Evolutionary conservation across 148 eudicot genomes (phyloP), one percentile per base, ranked within the genome.

Genomic region (Simmondsia chinensis): DNA sequence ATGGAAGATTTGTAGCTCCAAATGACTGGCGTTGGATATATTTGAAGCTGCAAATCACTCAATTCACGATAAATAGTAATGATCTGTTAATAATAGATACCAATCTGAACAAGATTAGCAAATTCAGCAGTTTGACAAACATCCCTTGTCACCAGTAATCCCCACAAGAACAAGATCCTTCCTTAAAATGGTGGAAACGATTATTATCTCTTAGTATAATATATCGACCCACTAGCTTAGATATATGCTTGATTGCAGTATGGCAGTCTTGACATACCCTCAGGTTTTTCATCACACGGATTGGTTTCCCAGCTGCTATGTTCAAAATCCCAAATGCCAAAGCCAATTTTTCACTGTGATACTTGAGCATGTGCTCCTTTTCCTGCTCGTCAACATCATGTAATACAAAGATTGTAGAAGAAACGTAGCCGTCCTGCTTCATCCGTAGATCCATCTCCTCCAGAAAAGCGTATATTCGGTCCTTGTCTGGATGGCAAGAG

Each of bases 341-440:
- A 7, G 77, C 77, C 42, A 72, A 35, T 36, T 54, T 67, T 45
- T 72, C 77, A 23, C 77, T 72, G 24, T 72, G 77, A 45, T 72
- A 57, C 59, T 63, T 72, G 50, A 72, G 69, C 77, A 67, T 58
- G 26, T 67, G 69, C 52, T 57, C 65, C 20, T 72, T 72, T 53
- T 72, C 69, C 56, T 72, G 73, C 49, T 72, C 77, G 29, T 72
- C 77, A 5, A 72, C 73, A 41, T 72, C 77, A 54, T 72, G 77
- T 21, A 72, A 46, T 14, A 72, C 73, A 39, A 50, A 44, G 20
- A 58, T 62, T 23, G 57, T 47, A 15, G 52, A 50, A 23, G 69
- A 59, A 10, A 58, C 55, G 35, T 66, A 72, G 1, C 77, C 77
- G 24, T 67, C 73, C 49, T 23, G 51, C 63, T 50, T 72, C 63